phyloP scores from a whole-genome alignment of 2,329 filamentous ascomycete genomes.

The Xylariaceae sp. region DNA sequence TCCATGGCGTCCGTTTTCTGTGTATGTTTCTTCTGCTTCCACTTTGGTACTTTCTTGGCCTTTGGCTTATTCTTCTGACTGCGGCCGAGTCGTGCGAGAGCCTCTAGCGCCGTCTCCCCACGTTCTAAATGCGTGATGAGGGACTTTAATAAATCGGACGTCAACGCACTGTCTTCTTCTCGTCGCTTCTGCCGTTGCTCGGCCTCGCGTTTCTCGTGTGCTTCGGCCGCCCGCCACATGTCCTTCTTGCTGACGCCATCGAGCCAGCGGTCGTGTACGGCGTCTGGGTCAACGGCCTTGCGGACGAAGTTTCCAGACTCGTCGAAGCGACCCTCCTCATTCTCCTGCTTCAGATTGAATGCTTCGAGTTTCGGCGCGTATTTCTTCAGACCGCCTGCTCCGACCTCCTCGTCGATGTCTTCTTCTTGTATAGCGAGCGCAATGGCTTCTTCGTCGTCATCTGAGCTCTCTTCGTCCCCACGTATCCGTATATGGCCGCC shows the following conservation, averaged over 20 bases:
- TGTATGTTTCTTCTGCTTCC: conserved; percentile 74
- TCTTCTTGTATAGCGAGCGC: conserved; percentile 78
- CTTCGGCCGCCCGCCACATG: conserved; percentile 85
- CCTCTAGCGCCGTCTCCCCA: conserved; percentile 87
- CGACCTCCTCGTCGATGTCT: conserved; percentile 86
- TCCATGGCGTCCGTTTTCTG: conserved; percentile 71
- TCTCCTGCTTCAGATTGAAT: conserved; percentile 90
- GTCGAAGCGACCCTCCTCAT: conserved; percentile 93
- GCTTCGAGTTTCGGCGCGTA: conserved; percentile 94
- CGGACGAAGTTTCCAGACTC: conserved; percentile 89
- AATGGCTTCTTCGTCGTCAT: conserved; percentile 72
- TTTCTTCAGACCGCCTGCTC: conserved; percentile 87
- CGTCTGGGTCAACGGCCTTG: conserved; percentile 87
- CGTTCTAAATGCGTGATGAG: conserved; percentile 77
- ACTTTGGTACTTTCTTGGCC: conserved; percentile 58
- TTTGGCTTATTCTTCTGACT: conserved; percentile 66
- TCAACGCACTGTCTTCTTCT: conserved; percentile 76
- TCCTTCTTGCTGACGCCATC: conserved; percentile 93
- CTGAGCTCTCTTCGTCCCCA: conserved; percentile 61
- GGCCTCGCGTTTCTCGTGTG: conserved; percentile 82
- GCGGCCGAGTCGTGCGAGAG: conserved; percentile 80
- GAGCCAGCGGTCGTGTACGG: conserved; percentile 90
- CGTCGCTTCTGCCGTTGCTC: conserved; percentile 75
- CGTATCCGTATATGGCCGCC: conserved; percentile 74
- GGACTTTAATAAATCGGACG: conserved; percentile 73